Evolutionary conservation across 345 rosid genomes (phyloP), one percentile per base, ranked within the genome.

Genomic region (Murraya koenigii): DNA sequence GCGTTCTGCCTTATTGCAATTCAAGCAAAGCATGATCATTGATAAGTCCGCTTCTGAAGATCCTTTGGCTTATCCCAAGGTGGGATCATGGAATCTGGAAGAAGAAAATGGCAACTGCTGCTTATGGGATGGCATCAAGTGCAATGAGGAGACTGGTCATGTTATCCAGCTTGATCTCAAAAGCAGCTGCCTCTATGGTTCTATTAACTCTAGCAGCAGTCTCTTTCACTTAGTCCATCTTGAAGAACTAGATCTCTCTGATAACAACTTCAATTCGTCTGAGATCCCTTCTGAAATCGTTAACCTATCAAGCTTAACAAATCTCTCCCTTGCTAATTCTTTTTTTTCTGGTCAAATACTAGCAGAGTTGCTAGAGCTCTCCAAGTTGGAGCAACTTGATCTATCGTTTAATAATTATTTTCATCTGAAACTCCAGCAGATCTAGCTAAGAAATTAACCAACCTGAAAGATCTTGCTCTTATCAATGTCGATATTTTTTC

Each of bases 401-500:
- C 49, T 81, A 17, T 77, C 80, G 33, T 0, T 1, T 0, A 77
- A 77, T 52, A 7, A 6, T 0, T 59, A 80, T 64, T 10, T 2
- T 7, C 4, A 0, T 1, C 32, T 77, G 33, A 32, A 77, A 66
- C 71, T n/a, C n/a, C 76, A 0, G 47, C 61, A 1, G 30, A 55
- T 38, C 56, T 72, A 13, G 26, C 66, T 71, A 32, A 36, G 25
- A 36, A 69, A 30, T 68, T 81, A 20, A 72, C 59, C 35, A 73
- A 72, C 55, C 9, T 77, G 14, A 72, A 77, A 77, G 33, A 35
- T 22, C 78, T 81, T 33, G 20, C 59, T 78, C 78, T 77, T 66
- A 1, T 38, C 39, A 38, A 38, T 38, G 39, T 38, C 39, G 8
- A 38, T 38, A 5, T 20, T 0, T 8, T 0, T 44, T 77, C 11